A percentile compares a stretch with the other conserved stretches of the same genome.
Evolutionary conservation across 23 red algal species (phyloP).

Genomic region (Chondrus crispus): DNA sequence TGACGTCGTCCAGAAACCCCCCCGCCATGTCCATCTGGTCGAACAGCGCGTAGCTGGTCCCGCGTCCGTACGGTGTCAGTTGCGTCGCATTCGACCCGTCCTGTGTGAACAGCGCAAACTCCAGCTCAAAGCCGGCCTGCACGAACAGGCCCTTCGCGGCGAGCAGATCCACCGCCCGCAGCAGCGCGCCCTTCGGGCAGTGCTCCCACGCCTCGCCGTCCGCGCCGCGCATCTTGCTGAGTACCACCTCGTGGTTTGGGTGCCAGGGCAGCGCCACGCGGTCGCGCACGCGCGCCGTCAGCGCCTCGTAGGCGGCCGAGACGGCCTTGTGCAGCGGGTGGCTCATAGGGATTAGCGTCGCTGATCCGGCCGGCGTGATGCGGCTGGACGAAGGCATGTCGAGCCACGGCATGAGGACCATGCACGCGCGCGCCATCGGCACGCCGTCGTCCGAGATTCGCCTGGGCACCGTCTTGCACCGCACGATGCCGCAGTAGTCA

Average conservation of each 20-base stretch:
- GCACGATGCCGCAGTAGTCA: not conserved
- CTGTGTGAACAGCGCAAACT: conserved; percentile 15
- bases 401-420: not conserved
- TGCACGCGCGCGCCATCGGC: not conserved
- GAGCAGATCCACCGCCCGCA: conserved; percentile 20
- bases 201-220: not conserved
- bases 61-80: not conserved
- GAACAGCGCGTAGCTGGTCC: not conserved
- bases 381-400: not conserved
- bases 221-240: conserved; percentile 9
- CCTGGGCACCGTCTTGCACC: not conserved
- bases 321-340: not conserved
- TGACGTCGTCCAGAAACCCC: conserved; percentile 11
- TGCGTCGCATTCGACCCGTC: not conserved
- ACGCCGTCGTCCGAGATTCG: not conserved
- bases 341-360: not conserved
- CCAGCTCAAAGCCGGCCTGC: conserved; percentile 53
- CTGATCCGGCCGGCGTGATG: not conserved
- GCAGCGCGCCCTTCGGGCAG: conserved; percentile 3
- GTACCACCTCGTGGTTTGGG: not conserved
- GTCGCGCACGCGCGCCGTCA: not conserved
- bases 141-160: conserved; percentile 4
- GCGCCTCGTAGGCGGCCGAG: not conserved
- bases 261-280: conserved; percentile 3
- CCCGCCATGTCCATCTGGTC: not conserved